Percentiles rank a stretch among this genome's conserved stretches.
phyloP scores from a whole-genome alignment of 257 asterid species.

The Fraxinus quadrangulata region DNA sequence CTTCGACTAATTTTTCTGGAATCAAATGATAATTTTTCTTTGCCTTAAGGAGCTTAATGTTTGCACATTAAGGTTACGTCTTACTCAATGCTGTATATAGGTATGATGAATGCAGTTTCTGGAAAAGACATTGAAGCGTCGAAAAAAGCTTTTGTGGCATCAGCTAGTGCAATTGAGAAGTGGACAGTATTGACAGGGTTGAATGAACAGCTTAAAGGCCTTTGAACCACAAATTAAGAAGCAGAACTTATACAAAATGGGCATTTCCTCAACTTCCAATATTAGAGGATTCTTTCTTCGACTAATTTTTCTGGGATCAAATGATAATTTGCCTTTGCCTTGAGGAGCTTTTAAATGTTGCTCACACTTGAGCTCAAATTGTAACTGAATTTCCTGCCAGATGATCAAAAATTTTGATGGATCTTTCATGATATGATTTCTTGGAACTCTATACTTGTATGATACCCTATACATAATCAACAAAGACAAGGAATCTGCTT shows the following conservation, averaged over 20 bases:
- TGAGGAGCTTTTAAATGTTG: constrained; percentile 6
- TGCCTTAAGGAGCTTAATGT: constrained; percentile 5
- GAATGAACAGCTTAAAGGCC: constrained; percentile 75
- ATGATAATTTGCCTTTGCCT: constrained; percentile 14
- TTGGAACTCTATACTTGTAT: neutral
- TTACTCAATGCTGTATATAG: neutral
- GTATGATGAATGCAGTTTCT: constrained; percentile 49
- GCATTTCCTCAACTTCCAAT: neutral
- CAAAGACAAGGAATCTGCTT: neutral
- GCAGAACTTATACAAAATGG: neutral
- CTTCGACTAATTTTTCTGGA: constrained; percentile 10
- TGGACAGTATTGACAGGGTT: constrained; percentile 81
- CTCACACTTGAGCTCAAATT: constrained; percentile 15
- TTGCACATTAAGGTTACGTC: neutral
- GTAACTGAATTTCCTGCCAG: constrained; percentile 18
- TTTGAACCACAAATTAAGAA: constrained; percentile 41
- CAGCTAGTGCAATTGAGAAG: constrained; percentile 80
- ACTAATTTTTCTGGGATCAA: constrained; percentile 14
- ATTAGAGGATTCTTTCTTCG: neutral
- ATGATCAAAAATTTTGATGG: neutral
- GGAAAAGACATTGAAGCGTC: constrained; percentile 73
- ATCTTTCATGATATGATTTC: neutral
- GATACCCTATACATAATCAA: neutral
- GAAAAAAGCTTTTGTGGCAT: constrained; percentile 67
- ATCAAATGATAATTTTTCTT: constrained; percentile 19